Percentiles rank a stretch among this genome's conserved stretches.
Conservation (phyloP, 305 asterid genomes). For the Euphrasia arctica region DNA sequence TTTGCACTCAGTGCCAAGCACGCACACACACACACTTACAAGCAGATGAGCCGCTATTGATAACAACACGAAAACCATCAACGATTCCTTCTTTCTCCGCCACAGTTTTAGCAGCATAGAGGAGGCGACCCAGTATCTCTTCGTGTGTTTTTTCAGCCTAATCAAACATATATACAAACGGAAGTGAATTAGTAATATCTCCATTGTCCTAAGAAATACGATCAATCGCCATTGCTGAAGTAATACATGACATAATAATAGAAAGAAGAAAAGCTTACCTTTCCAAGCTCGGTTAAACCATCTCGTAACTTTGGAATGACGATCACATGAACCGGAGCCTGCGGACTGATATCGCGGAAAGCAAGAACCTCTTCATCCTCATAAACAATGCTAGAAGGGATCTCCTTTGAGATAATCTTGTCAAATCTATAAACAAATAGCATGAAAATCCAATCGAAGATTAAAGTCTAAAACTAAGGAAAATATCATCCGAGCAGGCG, state of each 20-base stretch:
- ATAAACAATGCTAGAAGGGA: conserved; percentile 74
- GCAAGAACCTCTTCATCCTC: conserved; percentile 94
- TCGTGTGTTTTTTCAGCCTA: conserved; percentile 67
- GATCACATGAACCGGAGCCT: conserved; percentile 93
- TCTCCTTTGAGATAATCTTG: conserved; percentile 90
- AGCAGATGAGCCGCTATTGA: conserved; percentile 38
- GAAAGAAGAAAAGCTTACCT: conserved; percentile 39
- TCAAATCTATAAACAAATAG: conserved; percentile 53
- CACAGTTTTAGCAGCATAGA: conserved; percentile 81
- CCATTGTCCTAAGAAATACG: background rate
- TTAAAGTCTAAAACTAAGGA: conserved; percentile 4
- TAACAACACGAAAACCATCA: conserved; percentile 94
- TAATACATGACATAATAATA: conserved; percentile 10
- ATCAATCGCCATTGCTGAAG: background rate
- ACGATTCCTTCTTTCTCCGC: conserved; percentile 88
- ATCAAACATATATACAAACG: conserved; percentile 26
- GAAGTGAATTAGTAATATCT: background rate
- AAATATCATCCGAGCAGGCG: conserved; percentile 5
- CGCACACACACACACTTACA: conserved; percentile 49
- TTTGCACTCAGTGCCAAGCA: background rate
- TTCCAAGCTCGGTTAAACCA: conserved; percentile 80
- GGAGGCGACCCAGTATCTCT: conserved; percentile 77
- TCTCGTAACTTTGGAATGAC: conserved; percentile 85
- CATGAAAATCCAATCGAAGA: conserved; percentile 9
- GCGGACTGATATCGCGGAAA: conserved; percentile 83